Percentiles rank a stretch among this genome's conserved stretches.
Evolutionary conservation across 257 asterid genomes (phyloP).

Genomic region (Plantago major): DNA sequence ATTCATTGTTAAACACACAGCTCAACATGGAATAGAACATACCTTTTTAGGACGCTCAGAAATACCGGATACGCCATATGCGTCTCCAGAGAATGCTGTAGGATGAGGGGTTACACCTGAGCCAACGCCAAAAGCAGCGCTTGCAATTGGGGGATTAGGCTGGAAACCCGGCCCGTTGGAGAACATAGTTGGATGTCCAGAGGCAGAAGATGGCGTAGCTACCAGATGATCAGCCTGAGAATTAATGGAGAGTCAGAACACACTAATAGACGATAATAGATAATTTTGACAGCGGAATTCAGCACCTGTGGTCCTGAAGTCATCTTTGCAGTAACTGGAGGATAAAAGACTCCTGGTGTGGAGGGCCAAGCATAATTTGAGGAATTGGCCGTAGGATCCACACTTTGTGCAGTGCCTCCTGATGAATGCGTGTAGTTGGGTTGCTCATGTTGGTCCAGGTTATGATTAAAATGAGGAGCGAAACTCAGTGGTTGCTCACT

Average conservation of each 20-base stretch:
- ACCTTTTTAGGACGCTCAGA: constrained; percentile 94
- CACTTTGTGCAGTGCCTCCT: constrained; percentile 36
- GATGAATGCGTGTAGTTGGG: constrained; percentile 40
- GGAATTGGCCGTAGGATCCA: constrained; percentile 47
- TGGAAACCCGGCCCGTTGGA: constrained; percentile 72
- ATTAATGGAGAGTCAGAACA: constrained; percentile 16
- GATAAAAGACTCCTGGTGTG: constrained; percentile 49
- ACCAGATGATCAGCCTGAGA: constrained; percentile 64
- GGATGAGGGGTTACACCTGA: constrained; percentile 57
- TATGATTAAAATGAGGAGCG: constrained; percentile 55
- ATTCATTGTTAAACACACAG: constrained; percentile 20
- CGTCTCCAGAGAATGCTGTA: constrained; percentile 60
- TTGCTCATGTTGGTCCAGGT: constrained; percentile 41
- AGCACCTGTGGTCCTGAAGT: constrained; percentile 67
- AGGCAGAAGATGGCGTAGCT: constrained; percentile 49
- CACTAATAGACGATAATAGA: constrained; percentile 12
- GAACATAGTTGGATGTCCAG: constrained; percentile 63
- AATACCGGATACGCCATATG: constrained; percentile 46
- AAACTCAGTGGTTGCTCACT: constrained; percentile 66
- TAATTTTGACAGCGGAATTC: background rate
- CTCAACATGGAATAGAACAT: constrained; percentile 12
- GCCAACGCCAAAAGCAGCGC: constrained; percentile 59
- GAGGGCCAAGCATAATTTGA: constrained; percentile 66
- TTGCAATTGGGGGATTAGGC: constrained; percentile 46
- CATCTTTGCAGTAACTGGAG: constrained; percentile 48